Evolutionary conservation across 495 filamentous ascomycete genomes (phyloP), one percentile per base, ranked within the genome.

Genomic region (Aspergillus coremiiformis): DNA sequence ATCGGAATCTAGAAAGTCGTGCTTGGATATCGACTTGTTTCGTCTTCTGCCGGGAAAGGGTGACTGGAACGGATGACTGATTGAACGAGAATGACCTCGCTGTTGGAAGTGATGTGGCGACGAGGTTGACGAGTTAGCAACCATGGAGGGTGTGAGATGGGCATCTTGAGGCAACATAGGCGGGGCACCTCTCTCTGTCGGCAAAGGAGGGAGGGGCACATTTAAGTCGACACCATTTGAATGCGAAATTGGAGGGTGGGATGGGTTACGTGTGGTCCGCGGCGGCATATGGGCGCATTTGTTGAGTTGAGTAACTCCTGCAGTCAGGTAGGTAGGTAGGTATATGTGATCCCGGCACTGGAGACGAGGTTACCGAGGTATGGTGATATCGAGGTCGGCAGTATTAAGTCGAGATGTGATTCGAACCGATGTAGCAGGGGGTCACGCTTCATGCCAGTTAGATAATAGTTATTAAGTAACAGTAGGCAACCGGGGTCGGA

Each of bases 41-140:
- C 70, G 58, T 57, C 78, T 81, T 67, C 78, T 84, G 48, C 66
- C 71, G 14, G 78, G 72, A 57, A 88, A 82, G 23, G 83, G 59
- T 6, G 82, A 83, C 4, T 84, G 79, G 53, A 89, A 86, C 5
- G 85, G 84, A 55, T 91, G 84, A 65, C 87, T 91, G 73, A 84
- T 78, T 39, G 86, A 88, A 45, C 86, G 84, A 14, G 72, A 67
- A 66, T 91, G 86, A 42, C 73, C 62, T 51, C 66, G 70, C 41
- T 58, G 62, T 48, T 56, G 59, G 43, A 32, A 55, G 42, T 58
- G 62, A 50, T 55, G 58, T 43, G 37, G 56, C 37, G 64, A 57
- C 52, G 49, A 56, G 4, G 56, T 55, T 22, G 64, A 55, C 29
- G 53, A 12, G 29, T 46, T 56, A 15, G 46, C 56, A 21, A 45